These are phyloP conservation scores for Verticillium nubilum DNA, from an alignment of 2,329 filamentous ascomycete genomes.

Conservation along the genomic window DNA sequence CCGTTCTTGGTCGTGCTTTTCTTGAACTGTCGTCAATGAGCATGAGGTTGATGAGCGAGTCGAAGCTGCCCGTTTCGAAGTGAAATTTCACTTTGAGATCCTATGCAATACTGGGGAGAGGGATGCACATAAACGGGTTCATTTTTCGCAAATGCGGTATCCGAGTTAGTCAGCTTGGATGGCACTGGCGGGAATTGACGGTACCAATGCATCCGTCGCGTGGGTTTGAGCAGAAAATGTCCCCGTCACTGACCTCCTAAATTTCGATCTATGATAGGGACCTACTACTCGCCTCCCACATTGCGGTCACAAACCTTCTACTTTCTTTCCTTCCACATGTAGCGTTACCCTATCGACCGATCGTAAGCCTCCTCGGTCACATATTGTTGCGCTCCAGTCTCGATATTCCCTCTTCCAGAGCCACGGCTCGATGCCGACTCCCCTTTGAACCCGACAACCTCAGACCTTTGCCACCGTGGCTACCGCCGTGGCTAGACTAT, in stretches of 20 bases:
- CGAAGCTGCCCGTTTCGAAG: background rate
- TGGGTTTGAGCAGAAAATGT: constrained; percentile 1
- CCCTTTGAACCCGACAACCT: constrained; percentile 8
- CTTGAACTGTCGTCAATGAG: background rate
- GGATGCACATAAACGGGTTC: background rate
- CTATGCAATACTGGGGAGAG: background rate
- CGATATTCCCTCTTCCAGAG: background rate
- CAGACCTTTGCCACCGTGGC: constrained; percentile 10
- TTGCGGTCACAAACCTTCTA: background rate
- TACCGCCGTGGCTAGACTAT: constrained; percentile 24
- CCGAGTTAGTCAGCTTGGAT: background rate
- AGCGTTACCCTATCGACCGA: background rate
- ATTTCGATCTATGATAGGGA: background rate
- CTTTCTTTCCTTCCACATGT: background rate
- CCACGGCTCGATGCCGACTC: background rate
- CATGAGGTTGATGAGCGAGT: background rate
- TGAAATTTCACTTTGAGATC: background rate
- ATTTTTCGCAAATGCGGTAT: background rate
- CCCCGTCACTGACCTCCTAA: background rate
- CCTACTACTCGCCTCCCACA: background rate
- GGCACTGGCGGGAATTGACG: background rate
- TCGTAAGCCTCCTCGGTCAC: background rate
- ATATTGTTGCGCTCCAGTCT: background rate
- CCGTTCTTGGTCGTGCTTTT: background rate
- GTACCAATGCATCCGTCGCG: background rate